phyloP scores from a whole-genome alignment of 108 stramenopile genomes.

The Phaeodactylum tricornutum region DNA sequence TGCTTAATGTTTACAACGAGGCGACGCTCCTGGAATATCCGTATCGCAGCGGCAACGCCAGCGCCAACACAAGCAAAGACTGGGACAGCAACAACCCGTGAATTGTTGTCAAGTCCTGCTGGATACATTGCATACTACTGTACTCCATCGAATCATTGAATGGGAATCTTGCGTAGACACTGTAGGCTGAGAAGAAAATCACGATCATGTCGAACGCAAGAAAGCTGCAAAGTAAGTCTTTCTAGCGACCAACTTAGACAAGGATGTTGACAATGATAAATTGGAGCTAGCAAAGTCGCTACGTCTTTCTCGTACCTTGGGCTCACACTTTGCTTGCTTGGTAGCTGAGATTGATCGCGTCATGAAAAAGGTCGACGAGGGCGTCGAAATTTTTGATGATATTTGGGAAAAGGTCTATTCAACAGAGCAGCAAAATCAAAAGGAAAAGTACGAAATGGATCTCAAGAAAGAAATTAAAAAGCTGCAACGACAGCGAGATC shows the following conservation, averaged over 20 bases:
- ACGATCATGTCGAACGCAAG: conserved; percentile 62
- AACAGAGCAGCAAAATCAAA: conserved; percentile 92
- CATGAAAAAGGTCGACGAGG: conserved; percentile 96
- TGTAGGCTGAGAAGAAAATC: too few relatives aligned
- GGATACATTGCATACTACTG: too few relatives aligned
- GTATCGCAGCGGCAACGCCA: too few relatives aligned
- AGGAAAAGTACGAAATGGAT: conserved; percentile 97
- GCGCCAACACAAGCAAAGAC: too few relatives aligned
- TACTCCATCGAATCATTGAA: too few relatives aligned
- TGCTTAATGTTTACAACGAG: too few relatives aligned
- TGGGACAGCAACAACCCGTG: too few relatives aligned
- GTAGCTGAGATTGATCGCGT: conserved; percentile 88
- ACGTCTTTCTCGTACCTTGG: background rate
- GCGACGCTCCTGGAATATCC: too few relatives aligned
- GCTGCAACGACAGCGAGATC: conserved; percentile 94
- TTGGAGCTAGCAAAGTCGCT: background rate
- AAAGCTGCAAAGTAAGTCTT: conserved; percentile 52
- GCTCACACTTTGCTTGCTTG: background rate
- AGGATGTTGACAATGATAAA: background rate
- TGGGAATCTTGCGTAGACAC: too few relatives aligned
- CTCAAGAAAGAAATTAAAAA: conserved; percentile 99
- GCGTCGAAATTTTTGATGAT: conserved; percentile 94
- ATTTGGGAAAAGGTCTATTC: conserved; percentile 98
- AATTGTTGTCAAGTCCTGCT: too few relatives aligned
- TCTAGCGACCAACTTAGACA: background rate